Evolutionary conservation across 139 green algal species (phyloP).

Genomic region (Gonium pectorale): DNA sequence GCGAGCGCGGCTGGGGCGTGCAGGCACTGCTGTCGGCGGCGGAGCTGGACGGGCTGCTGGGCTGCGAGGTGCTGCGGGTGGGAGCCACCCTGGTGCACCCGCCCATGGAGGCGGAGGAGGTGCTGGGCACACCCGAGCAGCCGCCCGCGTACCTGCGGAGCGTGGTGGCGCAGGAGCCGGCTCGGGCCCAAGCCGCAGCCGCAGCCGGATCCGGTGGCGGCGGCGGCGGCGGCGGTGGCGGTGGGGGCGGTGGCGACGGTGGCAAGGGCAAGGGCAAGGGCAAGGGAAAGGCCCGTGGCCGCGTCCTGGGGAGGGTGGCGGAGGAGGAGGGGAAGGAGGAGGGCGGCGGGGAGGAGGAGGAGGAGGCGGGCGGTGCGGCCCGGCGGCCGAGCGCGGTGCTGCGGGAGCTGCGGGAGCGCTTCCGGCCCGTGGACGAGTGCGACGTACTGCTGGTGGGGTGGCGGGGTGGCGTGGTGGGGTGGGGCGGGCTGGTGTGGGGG

Average conservation of each 20-base stretch:
- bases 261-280: not conserved
- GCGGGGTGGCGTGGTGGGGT: too few relatives aligned
- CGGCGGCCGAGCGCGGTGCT: not conserved
- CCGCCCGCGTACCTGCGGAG: not conserved
- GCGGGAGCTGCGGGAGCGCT: not conserved
- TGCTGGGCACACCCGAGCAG: not conserved
- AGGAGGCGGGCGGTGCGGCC: not conserved
- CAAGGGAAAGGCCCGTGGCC: not conserved
- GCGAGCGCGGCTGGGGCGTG: conserved; percentile 20
- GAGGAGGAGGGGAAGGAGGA: not conserved
- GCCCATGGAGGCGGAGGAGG: conserved; percentile 2
- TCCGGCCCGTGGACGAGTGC: not conserved
- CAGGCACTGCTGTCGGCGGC: conserved; percentile 17
- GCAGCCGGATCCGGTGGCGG: not conserved
- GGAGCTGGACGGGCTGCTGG: conserved; percentile 30
- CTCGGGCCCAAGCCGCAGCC: too few relatives aligned
- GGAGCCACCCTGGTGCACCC: conserved; percentile 25
- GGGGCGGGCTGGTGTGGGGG: too few relatives aligned
- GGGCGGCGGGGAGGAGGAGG: not conserved
- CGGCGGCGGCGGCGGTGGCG: not conserved
- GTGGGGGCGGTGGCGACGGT: not conserved
- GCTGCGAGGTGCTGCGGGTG: conserved; percentile 2
- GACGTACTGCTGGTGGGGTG: conserved; percentile 24
- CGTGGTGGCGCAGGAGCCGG: too few relatives aligned
- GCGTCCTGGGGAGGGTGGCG: not conserved